Base-by-base conservation (phyloP, 148 eudicot genomes). In the Chenopodium suecicum region DNA sequence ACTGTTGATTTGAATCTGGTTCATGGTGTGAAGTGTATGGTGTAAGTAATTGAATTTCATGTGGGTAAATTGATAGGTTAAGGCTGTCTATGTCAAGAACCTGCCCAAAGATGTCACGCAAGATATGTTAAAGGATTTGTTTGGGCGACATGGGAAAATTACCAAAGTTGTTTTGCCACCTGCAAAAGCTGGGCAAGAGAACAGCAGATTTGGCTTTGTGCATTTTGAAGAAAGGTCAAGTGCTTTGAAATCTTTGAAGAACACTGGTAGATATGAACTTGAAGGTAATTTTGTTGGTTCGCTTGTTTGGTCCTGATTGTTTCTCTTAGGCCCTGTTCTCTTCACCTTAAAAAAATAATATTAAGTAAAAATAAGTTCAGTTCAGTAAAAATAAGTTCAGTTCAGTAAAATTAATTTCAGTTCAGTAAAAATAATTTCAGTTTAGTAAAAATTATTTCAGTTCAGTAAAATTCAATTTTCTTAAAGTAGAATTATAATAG, bases 131-230 rank as follows among this genome's bases (percentile, higher is more conserved):
- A 89, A 82, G 83, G 90, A 90, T 60, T 69, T 92, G 56, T 92
- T 96, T 89, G 93, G 91, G 73, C 92, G 78, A 72, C 99, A 96
- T 88, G 99, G 99, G 67, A 89, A 88, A 83, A 89, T 96, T 60
- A 84, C 91, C 13, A 95, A 91, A 83, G 94, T 95, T 78, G 97
- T 86, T 68, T 90, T 96, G 41, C 98, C 99, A 34, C 93, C 99
- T 81, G 94, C 99, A 44, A 96, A 96, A 86, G 84, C 90, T 48
- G 99, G 99, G 29, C 93, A 92, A n/a, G 98, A 96, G 79, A 90
- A 89, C 73, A 92, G 97, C 87, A 92, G 99, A 86, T 94, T 88
- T 86, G 99, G 98, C 73, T 96, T 96, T 90, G 89, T 96, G 76
- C 99, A 96, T 88, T 96, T 92, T 82, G 89, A 84, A 60, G 97